A percentile compares a stretch with the other conserved stretches of the same genome.
Conservation (phyloP, 352 stramenopile genomes). For the Globisporangium sylvaticum region DNA sequence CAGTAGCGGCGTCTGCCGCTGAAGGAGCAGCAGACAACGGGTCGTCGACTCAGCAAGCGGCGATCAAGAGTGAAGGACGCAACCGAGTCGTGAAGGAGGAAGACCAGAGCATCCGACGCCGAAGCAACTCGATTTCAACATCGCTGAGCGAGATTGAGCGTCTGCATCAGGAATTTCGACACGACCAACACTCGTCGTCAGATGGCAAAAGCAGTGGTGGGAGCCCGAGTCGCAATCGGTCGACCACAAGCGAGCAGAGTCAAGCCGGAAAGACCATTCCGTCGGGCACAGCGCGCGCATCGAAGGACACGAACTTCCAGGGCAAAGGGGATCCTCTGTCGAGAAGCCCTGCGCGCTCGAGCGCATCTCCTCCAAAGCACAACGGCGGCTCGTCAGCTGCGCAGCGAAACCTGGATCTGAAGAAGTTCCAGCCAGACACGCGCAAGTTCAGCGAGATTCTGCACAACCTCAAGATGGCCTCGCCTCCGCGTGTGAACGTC, state of each 20-base stretch:
- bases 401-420: slow-evolving; percentile 54
- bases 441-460: slow-evolving; percentile 77
- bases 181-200: slow-evolving; percentile 16
- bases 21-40: slow-evolving; percentile 17
- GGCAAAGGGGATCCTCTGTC: slow-evolving; percentile 7
- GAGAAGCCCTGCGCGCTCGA: slow-evolving; percentile 7
- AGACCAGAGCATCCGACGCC: slow-evolving; percentile 11
- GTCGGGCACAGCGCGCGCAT: neutral
- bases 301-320: neutral
- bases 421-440: slow-evolving; percentile 70
- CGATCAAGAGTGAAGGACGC: slow-evolving; percentile 7
- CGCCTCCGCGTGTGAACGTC: slow-evolving; percentile 28
- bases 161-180: slow-evolving; percentile 26
- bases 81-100: slow-evolving; percentile 2
- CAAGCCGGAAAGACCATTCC: slow-evolving; percentile 3
- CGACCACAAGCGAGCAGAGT: slow-evolving; percentile 4
- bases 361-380: slow-evolving; percentile 7
- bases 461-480: slow-evolving; percentile 60
- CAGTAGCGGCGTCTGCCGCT: slow-evolving; percentile 14
- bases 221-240: neutral
- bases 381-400: neutral
- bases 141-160: slow-evolving; percentile 33
- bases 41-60: neutral
- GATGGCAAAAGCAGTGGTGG: neutral
- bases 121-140: slow-evolving; percentile 37